Base-by-base conservation (phyloP, 2,329 filamentous ascomycete species). In the Rhytidhysteron rufulum region DNA sequence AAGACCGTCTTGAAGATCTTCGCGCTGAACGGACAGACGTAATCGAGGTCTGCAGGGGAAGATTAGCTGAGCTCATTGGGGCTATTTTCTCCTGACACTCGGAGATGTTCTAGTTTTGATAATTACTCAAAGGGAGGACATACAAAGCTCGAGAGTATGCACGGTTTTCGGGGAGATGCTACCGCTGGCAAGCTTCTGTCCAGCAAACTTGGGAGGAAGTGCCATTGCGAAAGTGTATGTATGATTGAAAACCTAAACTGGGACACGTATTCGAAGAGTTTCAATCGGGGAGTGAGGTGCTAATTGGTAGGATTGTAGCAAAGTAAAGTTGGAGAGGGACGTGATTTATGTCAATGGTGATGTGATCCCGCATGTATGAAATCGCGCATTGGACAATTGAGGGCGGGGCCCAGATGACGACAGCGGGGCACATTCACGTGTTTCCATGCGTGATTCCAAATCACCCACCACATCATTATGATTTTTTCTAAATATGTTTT, bases 1-100 rank as follows among this genome's bases (percentile, higher is more conserved):
- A 84, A 83, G 53, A 96, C 69, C 2, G 86, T 91, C 48, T 82
- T 79, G 78, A 93, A 96, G 55, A 89, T 69, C 57, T 85, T 85
- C 43, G 77, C 78, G 25, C 75, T 81, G 71, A 79, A 85, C 66
- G 88, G 89, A 65, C 90, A 96, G 59, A 88, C 86, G 72, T 95
- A 96, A 74, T 96, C 90, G 52, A 95, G 82, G 67, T 86, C 77
- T 80, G 18, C 3, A 17, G 29, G 8, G 8, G 10, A 20, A 13
- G 1, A 10, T 13, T 15, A 16, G 21, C 13, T 6, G 31, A 5
- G 4, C n/a, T n/a, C n/a, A 4, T 25, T 24, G 24, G 16, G 31
- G n/a, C 31, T 11, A 25, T 16, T 32, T 7, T 37, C 15, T 11
- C 10, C 39, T 15, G n/a, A 20, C 5, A 32, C 6, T n/a, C n/a